phyloP scores from a whole-genome alignment of 345 rosid species.

The Aquilaria sinensis region DNA sequence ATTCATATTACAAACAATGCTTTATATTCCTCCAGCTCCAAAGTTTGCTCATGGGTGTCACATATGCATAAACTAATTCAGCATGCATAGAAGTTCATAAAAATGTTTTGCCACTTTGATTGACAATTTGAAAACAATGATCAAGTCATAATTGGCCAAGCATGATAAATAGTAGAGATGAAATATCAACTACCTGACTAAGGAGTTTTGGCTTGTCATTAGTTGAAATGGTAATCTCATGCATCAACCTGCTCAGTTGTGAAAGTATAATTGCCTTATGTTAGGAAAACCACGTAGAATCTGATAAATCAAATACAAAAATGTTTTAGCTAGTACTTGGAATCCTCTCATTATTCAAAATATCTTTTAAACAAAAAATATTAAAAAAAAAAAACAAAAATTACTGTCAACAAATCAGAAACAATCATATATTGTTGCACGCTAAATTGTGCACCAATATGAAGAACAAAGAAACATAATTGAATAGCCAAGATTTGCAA shows the following conservation, averaged over 20 bases:
- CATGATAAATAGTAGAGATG: constrained; percentile 13
- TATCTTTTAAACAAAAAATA: too few relatives aligned
- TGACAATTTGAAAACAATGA: neutral
- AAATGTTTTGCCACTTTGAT: neutral
- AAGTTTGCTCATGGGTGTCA: too few relatives aligned
- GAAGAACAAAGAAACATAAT: too few relatives aligned
- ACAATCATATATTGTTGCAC: too few relatives aligned
- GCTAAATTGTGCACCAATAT: too few relatives aligned
- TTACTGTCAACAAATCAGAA: too few relatives aligned
- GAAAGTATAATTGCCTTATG: constrained; percentile 1
- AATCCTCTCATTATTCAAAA: too few relatives aligned
- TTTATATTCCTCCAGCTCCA: neutral
- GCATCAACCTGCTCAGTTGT: constrained; percentile 46
- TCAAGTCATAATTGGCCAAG: constrained; percentile 4
- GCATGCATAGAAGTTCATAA: neutral
- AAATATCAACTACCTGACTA: constrained; percentile 39
- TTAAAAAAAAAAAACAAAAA: too few relatives aligned
- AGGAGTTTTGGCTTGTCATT: constrained; percentile 61
- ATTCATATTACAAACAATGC: neutral
- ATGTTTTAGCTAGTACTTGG: too few relatives aligned
- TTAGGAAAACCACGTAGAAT: too few relatives aligned
- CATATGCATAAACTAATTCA: neutral
- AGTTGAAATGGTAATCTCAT: constrained; percentile 68
- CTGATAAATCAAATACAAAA: too few relatives aligned
- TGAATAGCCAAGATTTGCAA: too few relatives aligned